Conservation (phyloP, 1,284 basidiomycete genomes). For the Ustanciosporium gigantosporum region DNA sequence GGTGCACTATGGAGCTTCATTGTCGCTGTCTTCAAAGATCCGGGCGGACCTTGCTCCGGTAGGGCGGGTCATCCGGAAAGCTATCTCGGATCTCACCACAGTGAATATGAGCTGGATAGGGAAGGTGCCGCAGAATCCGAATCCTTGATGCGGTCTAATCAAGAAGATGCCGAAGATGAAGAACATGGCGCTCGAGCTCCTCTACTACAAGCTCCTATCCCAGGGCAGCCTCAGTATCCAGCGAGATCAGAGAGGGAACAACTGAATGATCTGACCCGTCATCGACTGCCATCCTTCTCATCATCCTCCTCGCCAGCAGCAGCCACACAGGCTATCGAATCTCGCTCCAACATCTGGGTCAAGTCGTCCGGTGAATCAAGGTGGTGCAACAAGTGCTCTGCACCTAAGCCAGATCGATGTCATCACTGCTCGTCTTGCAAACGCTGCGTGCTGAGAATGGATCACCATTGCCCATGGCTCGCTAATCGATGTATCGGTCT, state of each 20-base stretch:
- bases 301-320: no score
- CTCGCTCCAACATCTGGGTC: slow-evolving; percentile 36
- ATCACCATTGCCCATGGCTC: slow-evolving; percentile 65
- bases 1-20: slow-evolving; percentile 35
- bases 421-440: slow-evolving; percentile 57
- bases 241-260: slow-evolving; percentile 40
- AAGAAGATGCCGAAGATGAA: no score
- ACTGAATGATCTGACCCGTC: slow-evolving; percentile 25
- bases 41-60: slow-evolving; percentile 13
- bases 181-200: slow-evolving; percentile 13
- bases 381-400: slow-evolving; percentile 53
- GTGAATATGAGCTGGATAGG: slow-evolving; percentile 17
- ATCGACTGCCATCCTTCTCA: background rate
- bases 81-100: no score
- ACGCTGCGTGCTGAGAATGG: slow-evolving; percentile 51
- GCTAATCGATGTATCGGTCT: slow-evolving; percentile 65
- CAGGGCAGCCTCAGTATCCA: slow-evolving; percentile 40
- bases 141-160: no score
- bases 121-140: no score
- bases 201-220: slow-evolving; percentile 28
- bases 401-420: slow-evolving; percentile 52
- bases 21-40: slow-evolving; percentile 39
- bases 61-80: slow-evolving; percentile 5
- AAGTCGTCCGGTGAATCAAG: slow-evolving; percentile 49
- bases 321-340: slow-evolving; percentile 2